Evolutionary conservation across 2,329 filamentous ascomycete species (phyloP).

Genomic region (Sclerotinia sclerotiorum): DNA sequence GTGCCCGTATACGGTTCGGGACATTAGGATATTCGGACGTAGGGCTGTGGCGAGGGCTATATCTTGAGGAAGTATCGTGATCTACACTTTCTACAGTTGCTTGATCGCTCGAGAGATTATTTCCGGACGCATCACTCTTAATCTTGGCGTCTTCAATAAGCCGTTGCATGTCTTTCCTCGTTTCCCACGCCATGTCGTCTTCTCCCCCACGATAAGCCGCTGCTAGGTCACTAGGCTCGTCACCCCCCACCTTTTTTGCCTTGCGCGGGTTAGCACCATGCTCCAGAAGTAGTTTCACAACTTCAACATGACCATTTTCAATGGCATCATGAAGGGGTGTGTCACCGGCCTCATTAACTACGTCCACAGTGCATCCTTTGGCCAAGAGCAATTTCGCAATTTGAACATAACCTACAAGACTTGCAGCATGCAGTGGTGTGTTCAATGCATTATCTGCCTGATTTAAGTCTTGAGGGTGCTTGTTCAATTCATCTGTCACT

Average conservation of each 20-base stretch:
- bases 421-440: slow-evolving; percentile 89
- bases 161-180: slow-evolving; percentile 64
- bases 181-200: slow-evolving; percentile 16
- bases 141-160: slow-evolving; percentile 62
- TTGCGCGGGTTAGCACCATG: slow-evolving; percentile 90
- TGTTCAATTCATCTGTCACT: slow-evolving; percentile 66
- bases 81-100: slow-evolving; percentile 42
- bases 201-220: slow-evolving; percentile 68
- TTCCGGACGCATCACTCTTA: slow-evolving; percentile 51
- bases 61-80: slow-evolving; percentile 52
- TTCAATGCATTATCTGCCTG: slow-evolving; percentile 94
- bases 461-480: slow-evolving; percentile 85
- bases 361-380: slow-evolving; percentile 81
- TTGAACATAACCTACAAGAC: slow-evolving; percentile 79
- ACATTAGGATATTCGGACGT: slow-evolving; percentile 39
- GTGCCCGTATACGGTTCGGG: slow-evolving; percentile 46
- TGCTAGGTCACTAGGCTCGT: slow-evolving; percentile 86
- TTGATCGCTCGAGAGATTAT: slow-evolving; percentile 59
- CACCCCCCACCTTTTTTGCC: slow-evolving; percentile 78
- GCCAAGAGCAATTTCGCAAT: slow-evolving; percentile 86
- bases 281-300: slow-evolving; percentile 79
- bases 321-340: slow-evolving; percentile 95
- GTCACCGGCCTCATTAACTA: slow-evolving; percentile 76
- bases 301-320: slow-evolving; percentile 88
- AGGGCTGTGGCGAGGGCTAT: slow-evolving; percentile 60